Evolutionary conservation across 805 yeast genomes (phyloP), one percentile per base, ranked within the genome.

Genomic region (Ogataea degrootiae): DNA sequence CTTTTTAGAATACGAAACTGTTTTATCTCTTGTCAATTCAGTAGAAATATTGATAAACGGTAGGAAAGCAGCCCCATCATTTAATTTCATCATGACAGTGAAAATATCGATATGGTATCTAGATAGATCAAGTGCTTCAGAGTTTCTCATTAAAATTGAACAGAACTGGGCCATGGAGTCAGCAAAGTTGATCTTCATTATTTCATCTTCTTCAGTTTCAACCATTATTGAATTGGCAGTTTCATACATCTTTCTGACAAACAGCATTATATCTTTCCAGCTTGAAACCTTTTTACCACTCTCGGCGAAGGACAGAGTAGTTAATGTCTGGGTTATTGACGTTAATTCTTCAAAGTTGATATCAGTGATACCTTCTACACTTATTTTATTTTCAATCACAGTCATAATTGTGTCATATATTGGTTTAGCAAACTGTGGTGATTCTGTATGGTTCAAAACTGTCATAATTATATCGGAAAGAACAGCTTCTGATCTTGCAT

Each of bases 221-320:
- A 26, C 34, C 37, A 23, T 45, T 1, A 48, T 15, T 6, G 39
- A 36, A 2, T 43, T 9, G 6, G 59, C 45, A 6, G 37, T 9
- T 7, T 46, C 44, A 19, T 47, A 37, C 4, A 63, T 36, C 31
- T 41, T 39, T 9, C 46, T 49, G 15, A 61, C 52, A 34, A 51
- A 48, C 7, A 50, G 47, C 6, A 60, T 47, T 16, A 60, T 37
- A 8, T 44, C 44, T 3, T 48, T 44, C 92, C 92, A 85, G 51
- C 72, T 66, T 1, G 71, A 58, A 4, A 84, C 73, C 57, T 82
- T 83, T 50, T 65, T 75, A 56, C 94, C 94, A 41, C 88, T 80
- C 50, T 85, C 91, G 3, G 87, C 81, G 63, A 83, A 86, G 0
- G 74, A 61, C 43, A 85, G 59, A 0, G 83, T 63, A 0, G 74